phyloP scores from a whole-genome alignment of 306 rosid species.

The Cucumis cinereus region DNA sequence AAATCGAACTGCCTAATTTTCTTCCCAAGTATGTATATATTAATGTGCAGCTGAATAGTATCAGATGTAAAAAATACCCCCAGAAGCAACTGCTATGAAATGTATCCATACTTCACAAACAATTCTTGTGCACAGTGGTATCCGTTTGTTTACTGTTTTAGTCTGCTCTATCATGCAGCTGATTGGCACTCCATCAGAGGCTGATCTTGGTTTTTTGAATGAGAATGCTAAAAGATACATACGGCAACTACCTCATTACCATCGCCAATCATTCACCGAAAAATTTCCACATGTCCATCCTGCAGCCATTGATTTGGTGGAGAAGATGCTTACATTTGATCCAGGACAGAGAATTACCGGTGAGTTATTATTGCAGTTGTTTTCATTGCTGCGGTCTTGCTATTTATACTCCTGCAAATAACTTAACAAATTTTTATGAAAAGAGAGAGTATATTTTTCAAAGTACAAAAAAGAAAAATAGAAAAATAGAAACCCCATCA shows the following conservation, averaged over 20 bases:
- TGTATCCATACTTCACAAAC: not conserved
- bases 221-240: slow-evolving; percentile 97
- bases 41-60: not conserved
- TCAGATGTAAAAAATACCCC: not conserved
- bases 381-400: not conserved
- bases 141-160: not conserved
- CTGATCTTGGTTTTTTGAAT: slow-evolving; percentile 75
- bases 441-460: not conserved
- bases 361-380: slow-evolving; percentile 27
- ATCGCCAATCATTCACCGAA: slow-evolving; percentile 74
- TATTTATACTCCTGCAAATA: not conserved
- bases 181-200: slow-evolving; percentile 97
- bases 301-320: slow-evolving; percentile 90
- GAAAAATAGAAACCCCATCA: not conserved
- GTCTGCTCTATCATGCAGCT: slow-evolving; percentile 42
- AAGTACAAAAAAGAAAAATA: not conserved
- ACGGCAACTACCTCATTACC: slow-evolving; percentile 58
- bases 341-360: slow-evolving; percentile 90
- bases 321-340: slow-evolving; percentile 90
- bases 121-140: not conserved
- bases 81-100: not conserved
- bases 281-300: slow-evolving; percentile 94
- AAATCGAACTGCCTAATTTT: not conserved
- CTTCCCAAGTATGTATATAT: not conserved
- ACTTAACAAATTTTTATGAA: slow-evolving; percentile 4